These are phyloP conservation scores for Oropetium thomaeum DNA, from an alignment of 176 grass and related monocot species.

Conservation along the genomic window DNA sequence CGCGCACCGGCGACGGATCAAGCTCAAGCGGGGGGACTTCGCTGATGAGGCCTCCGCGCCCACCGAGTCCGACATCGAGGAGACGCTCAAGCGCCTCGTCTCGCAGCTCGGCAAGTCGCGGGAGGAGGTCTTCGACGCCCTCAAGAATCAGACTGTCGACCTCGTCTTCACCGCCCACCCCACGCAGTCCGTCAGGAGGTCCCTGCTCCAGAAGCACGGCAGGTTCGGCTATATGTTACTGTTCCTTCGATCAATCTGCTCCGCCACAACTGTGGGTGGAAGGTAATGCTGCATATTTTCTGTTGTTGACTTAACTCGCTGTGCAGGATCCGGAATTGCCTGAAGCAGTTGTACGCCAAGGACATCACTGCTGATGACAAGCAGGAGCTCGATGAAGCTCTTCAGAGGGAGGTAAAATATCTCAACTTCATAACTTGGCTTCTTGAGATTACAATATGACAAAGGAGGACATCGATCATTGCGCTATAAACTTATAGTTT, in stretches of 20 bases:
- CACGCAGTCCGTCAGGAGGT: slow-evolving; percentile 84
- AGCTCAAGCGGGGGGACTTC: slow-evolving; percentile 86
- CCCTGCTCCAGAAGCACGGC: slow-evolving; percentile 94
- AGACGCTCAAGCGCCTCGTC: slow-evolving; percentile 86
- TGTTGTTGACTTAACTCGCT: slow-evolving; percentile 21
- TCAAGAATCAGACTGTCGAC: slow-evolving; percentile 96
- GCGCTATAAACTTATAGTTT: background rate
- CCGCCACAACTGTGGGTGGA: background rate
- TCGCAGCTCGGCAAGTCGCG: slow-evolving; percentile 69
- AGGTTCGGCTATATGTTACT: slow-evolving; percentile 30
- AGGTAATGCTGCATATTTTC: slow-evolving; percentile 4
- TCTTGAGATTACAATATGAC: slow-evolving; percentile 8
- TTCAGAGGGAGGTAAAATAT: slow-evolving; percentile 88
- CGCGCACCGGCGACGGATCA: slow-evolving; percentile 79
- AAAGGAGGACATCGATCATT: background rate
- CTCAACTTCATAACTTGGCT: background rate
- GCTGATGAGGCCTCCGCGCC: slow-evolving; percentile 75
- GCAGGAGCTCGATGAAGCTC: slow-evolving; percentile 93
- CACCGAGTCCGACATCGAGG: slow-evolving; percentile 97
- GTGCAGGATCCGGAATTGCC: slow-evolving; percentile 83
- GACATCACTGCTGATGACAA: slow-evolving; percentile 94
- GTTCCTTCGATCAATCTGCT: background rate
- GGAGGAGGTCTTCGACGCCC: slow-evolving; percentile 85
- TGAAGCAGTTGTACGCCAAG: slow-evolving; percentile 78
- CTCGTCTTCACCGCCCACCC: slow-evolving; percentile 97